Percentiles rank a stretch among this genome's conserved stretches.
phyloP scores from a whole-genome alignment of 345 rosid genomes.

The Populus davidiana region DNA sequence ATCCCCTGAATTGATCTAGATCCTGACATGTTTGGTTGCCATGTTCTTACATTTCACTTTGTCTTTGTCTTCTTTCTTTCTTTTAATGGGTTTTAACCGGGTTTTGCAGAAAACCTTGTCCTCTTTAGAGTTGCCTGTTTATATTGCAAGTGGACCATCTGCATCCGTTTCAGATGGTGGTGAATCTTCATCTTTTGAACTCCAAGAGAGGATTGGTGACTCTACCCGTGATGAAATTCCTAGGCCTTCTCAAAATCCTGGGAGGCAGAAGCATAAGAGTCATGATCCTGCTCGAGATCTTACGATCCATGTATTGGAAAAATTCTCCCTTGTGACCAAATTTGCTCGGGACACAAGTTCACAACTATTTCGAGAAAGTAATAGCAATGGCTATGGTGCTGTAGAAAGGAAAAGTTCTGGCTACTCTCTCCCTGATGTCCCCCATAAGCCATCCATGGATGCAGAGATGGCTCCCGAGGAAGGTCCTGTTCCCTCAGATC shows the following conservation, averaged over 20 bases:
- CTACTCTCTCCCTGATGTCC: constrained; percentile 38
- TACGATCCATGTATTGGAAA: constrained; percentile 83
- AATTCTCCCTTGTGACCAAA: constrained; percentile 89
- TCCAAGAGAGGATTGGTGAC: constrained; percentile 42
- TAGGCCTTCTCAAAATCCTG: constrained; percentile 40
- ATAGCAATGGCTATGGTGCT: constrained; percentile 55
- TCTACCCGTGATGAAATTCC: constrained; percentile 30
- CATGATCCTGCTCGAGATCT: constrained; percentile 91
- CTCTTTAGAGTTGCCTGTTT: constrained; percentile 86
- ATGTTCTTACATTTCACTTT: not conserved
- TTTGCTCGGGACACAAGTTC: constrained; percentile 93
- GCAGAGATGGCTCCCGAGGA: constrained; percentile 39
- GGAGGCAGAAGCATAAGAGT: constrained; percentile 57
- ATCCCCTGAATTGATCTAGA: not conserved
- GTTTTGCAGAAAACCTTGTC: constrained; percentile 70
- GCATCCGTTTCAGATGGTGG: constrained; percentile 38
- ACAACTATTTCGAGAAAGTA: constrained; percentile 69
- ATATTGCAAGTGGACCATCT: constrained; percentile 56
- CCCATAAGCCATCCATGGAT: constrained; percentile 37
- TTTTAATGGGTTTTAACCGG: constrained; percentile 17
- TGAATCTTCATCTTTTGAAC: constrained; percentile 43
- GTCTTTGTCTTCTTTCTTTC: not conserved
- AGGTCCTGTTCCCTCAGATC: constrained; percentile 63
- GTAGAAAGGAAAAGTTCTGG: constrained; percentile 50
- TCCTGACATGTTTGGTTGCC: not conserved